Evolutionary conservation across 345 rosid species (phyloP).

Genomic region (Eucalyptus cladocalyx): DNA sequence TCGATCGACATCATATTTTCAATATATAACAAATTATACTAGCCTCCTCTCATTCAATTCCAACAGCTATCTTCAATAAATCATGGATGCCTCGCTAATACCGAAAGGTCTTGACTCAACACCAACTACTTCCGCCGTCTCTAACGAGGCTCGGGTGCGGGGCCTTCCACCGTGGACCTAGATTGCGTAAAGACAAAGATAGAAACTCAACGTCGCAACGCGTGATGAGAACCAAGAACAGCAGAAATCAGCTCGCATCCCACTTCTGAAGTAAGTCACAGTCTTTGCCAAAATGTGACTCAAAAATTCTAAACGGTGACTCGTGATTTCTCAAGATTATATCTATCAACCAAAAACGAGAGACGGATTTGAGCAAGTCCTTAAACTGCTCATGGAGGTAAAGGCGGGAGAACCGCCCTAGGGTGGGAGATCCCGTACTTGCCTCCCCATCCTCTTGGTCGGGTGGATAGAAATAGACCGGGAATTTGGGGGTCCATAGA

Average conservation of each 20-base stretch:
- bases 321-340: background rate
- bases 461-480: too few relatives aligned
- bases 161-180: background rate
- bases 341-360: background rate
- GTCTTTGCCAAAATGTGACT: background rate
- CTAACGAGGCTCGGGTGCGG: background rate
- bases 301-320: background rate
- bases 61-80: background rate
- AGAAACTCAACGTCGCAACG: background rate
- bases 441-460: too few relatives aligned
- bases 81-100: background rate
- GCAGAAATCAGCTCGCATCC: background rate
- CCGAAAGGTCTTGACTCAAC: background rate
- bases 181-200: background rate
- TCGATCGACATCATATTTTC: background rate
- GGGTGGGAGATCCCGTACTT: too few relatives aligned
- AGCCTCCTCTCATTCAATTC: background rate
- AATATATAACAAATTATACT: background rate
- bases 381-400: too few relatives aligned
- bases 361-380: too few relatives aligned
- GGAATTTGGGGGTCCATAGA: too few relatives aligned
- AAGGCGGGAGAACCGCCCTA: too few relatives aligned
- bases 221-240: background rate
- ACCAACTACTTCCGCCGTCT: background rate
- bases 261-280: background rate